Percentiles rank a stretch among this genome's conserved stretches.
Evolutionary conservation across 345 rosid species (phyloP).

Genomic region (Reutealis trisperma): DNA sequence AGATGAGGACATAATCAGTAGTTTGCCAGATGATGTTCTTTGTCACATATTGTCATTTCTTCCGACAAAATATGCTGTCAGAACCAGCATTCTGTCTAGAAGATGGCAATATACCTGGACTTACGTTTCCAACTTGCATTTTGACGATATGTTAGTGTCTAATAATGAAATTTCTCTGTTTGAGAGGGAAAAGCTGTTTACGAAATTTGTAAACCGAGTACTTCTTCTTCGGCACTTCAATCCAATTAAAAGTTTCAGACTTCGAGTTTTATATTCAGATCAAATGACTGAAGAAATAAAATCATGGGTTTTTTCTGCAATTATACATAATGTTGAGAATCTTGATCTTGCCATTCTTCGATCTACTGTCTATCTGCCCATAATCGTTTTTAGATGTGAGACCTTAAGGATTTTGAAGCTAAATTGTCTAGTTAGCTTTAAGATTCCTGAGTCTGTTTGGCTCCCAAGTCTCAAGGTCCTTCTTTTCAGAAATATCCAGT

Average conservation of each 20-base stretch:
- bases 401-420: not conserved
- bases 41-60: conserved; percentile 23
- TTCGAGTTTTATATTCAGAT: not conserved
- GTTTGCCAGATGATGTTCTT: conserved; percentile 11
- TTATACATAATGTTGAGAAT: not conserved
- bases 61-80: conserved; percentile 12
- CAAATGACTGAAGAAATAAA: not conserved
- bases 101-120: conserved; percentile 19
- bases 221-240: not conserved
- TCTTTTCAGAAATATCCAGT: not conserved
- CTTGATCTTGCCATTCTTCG: not conserved
- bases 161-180: too few species aligned
- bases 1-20: not conserved
- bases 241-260: not conserved
- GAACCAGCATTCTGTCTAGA: conserved; percentile 4
- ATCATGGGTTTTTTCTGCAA: not conserved
- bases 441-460: too few species aligned
- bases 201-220: not conserved
- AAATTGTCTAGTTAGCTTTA: not conserved
- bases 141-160: not conserved
- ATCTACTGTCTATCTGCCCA: not conserved
- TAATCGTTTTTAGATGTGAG: not conserved
- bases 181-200: not conserved
- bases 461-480: too few species aligned
- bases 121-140: not conserved